Evolutionary conservation across 495 filamentous ascomycete genomes (phyloP), one percentile per base, ranked within the genome.

Genomic region (Penicillium silybi): DNA sequence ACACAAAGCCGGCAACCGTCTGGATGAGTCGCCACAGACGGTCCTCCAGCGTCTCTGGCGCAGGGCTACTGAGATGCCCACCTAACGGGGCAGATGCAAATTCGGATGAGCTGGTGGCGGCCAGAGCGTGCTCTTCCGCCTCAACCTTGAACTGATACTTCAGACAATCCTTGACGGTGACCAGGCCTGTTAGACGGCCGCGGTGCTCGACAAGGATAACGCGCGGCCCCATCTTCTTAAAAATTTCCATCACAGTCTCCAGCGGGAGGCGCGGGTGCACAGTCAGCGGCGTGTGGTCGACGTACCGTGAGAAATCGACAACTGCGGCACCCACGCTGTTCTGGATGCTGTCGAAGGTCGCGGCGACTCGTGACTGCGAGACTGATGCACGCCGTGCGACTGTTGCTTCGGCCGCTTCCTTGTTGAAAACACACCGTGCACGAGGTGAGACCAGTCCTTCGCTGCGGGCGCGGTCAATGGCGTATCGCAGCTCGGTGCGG

Each of bases 121-220:
- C 67, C 10, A 74, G 63, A 1, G 84, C 84, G 57, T 92, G 85
- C 68, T 95, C 92, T 13, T 89, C 83, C 42, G 90, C 91, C 64
- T 98, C 93, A 3, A 89, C 89, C 76, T 90, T 93, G 80, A 97
- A 95, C 70, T 97, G 95, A 62, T 95, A 97, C 68, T 95, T 96
- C 49, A 98, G 71, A 54, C 95, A 97, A 69, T 98, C 93, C 70
- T 98, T 98, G 53, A 97, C 88, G 0, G 93, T 98, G 10, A 98
- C 90, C 5, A 97, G 76, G 2, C 93, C 93, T 0, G 77, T 79
- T 3, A 98, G 78, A 29, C 82, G 79, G 19, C 93, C 93, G 41
- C 86, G 85, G 62, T 96, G 86, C 65, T 98, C 95, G 39, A 97
- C 88, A 15, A 97, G 77, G 46, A 98, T 90, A 11, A 96, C 90